Conservation (phyloP, 176 grass and related monocot species). For the Musa acuminata region DNA sequence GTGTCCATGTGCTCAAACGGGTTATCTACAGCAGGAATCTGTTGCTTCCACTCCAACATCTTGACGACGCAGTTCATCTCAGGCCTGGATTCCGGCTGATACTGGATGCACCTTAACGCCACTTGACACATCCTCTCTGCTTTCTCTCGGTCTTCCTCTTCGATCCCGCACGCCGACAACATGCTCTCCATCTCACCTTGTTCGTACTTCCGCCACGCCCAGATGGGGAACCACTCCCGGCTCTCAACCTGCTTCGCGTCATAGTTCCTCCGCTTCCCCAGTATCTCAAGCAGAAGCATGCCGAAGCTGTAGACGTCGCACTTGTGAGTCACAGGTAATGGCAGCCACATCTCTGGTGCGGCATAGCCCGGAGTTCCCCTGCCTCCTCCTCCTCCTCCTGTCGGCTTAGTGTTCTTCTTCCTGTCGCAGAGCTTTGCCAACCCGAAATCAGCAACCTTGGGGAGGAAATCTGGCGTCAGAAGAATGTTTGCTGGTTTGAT, state of each 20-base stretch:
- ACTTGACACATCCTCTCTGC: conserved; percentile 1
- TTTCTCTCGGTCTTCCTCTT: background rate
- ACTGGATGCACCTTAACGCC: background rate
- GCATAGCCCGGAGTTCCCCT: conserved; percentile 5
- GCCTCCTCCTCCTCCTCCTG: background rate
- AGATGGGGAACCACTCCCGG: background rate
- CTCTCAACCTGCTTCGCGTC: background rate
- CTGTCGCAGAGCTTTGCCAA: conserved; percentile 8
- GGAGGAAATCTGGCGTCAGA: background rate
- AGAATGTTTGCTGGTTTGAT: conserved; percentile 25
- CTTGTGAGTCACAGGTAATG: background rate
- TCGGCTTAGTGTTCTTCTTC: background rate
- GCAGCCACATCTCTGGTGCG: conserved; percentile 7
- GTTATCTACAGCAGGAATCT: background rate
- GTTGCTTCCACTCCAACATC: background rate
- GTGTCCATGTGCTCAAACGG: background rate
- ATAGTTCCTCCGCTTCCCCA: conserved; percentile 5
- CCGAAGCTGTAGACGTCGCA: conserved; percentile 9
- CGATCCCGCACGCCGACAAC: background rate
- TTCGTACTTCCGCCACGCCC: conserved; percentile 6
- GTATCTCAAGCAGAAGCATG: conserved; percentile 6
- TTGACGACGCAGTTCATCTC: background rate
- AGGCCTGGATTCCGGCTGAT: background rate
- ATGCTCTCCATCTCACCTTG: background rate
- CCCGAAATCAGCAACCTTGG: conserved; percentile 21